These are phyloP conservation scores for Solanum virginianum DNA, from an alignment of 257 asterid species.

Conservation along the genomic window DNA sequence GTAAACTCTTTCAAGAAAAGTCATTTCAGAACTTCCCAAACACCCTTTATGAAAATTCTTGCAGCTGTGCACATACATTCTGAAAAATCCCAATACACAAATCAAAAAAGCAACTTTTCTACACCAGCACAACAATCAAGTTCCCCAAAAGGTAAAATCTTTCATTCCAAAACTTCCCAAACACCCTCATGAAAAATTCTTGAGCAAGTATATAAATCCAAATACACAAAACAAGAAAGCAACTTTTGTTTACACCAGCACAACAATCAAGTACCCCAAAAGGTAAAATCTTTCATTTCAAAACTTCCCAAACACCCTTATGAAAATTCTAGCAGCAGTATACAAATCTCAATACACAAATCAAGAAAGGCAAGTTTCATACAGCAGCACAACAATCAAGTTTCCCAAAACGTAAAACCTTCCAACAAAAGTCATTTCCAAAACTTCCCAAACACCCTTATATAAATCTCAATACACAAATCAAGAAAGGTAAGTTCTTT, in stretches of 20 bases:
- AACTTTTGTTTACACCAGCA: background rate
- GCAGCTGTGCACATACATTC: background rate
- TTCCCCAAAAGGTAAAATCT: background rate
- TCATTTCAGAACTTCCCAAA: background rate
- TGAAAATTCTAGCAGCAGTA: background rate
- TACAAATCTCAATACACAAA: background rate
- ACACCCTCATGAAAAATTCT: background rate
- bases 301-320: background rate
- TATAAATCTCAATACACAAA: background rate
- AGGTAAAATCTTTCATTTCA: background rate
- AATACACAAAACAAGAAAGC: background rate
- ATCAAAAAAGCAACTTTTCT: background rate
- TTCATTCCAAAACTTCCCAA: background rate
- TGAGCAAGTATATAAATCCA: background rate
- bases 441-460: background rate
- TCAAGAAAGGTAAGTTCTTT: background rate
- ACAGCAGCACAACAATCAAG: background rate
- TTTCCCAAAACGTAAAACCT: background rate
- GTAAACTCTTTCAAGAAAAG: background rate
- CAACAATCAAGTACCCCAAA: background rate
- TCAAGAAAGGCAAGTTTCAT: background rate
- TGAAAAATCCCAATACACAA: background rate
- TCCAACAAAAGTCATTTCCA: background rate
- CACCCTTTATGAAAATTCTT: background rate
- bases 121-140: background rate